Evolutionary conservation across 108 stramenopile genomes (phyloP), one percentile per base, ranked within the genome.

Genomic region (Seminavis robusta): DNA sequence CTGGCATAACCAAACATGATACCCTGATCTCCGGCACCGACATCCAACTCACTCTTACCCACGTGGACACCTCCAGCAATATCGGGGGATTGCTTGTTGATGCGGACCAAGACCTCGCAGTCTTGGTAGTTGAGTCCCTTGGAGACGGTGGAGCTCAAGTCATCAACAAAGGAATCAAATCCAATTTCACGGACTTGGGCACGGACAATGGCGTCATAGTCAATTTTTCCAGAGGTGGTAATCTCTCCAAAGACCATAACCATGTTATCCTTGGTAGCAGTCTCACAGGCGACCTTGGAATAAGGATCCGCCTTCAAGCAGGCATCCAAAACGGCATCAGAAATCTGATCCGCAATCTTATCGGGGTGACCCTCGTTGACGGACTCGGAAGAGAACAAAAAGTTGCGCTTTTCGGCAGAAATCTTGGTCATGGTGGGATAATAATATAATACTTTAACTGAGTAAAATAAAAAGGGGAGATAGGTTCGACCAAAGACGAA

Each of bases 191-290:
- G 86, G 51, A 98, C 82, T 25, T 92, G 88, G 47, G 95, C 97
- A 33, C 97, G 95, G 65, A 98, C 95, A 44, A 93, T 88, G 67
- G 90, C 88, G 71, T 98, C 97, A 83, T 98, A 98, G 71, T 98
- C 96, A 44, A 98, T 90, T 33, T 90, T 95, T 36, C 95, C 84
- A 19, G 89, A 76, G 38, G 97, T 96, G 59, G 95, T 94, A 65
- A 98, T 98, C 76, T 98, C 97, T 16, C 97, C 97, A 60, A 98
- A 94, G 59, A 96, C 94, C 90, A 98, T 96, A 56, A 98, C 94
- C 81, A 98, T 96, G 44, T 95, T 95, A 3, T 95, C 96, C 74
- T 98, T 98, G 63, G 87, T 88, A 74, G 92, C 90, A n/a, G 94
- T 95, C 73, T 98, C 97, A 71, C 97, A 98, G 30, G 97, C 95